These are phyloP conservation scores for Parachlorella kessleri DNA, from an alignment of 139 green algal species.

Conservation along the genomic window DNA sequence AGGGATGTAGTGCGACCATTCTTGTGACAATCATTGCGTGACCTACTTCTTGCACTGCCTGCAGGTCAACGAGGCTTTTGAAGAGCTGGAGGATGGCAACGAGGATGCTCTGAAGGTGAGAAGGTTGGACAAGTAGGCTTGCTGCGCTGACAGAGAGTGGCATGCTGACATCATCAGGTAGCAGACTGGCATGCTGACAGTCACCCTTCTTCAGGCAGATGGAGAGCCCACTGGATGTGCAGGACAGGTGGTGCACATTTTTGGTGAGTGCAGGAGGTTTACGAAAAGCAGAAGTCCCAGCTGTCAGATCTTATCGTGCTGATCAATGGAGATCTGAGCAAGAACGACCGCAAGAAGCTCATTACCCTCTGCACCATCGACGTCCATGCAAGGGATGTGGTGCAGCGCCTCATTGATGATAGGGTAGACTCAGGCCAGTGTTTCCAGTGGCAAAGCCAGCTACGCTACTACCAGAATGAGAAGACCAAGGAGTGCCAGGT, in stretches of 20 bases:
- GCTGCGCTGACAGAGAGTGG: too few relatives aligned
- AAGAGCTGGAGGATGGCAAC: slow-evolving; percentile 92
- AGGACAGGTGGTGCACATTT: too few relatives aligned
- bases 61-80: slow-evolving; percentile 89
- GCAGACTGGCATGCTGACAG: too few relatives aligned
- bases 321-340: slow-evolving; percentile 84
- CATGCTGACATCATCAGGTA: too few relatives aligned
- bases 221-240: too few relatives aligned
- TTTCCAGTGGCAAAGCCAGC: slow-evolving; percentile 94
- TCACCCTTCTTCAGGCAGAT: too few relatives aligned
- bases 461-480: slow-evolving; percentile 86
- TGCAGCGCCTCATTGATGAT: slow-evolving; percentile 86
- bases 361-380: slow-evolving; percentile 97
- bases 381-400: slow-evolving; percentile 91
- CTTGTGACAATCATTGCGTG: too few relatives aligned
- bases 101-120: slow-evolving; percentile 90
- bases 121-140: not conserved
- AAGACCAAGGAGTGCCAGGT: slow-evolving; percentile 77
- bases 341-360: slow-evolving; percentile 89
- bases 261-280: slow-evolving; percentile 30
- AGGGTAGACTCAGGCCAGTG: slow-evolving; percentile 72
- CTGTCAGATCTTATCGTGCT: slow-evolving; percentile 77
- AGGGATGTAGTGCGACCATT: too few relatives aligned
- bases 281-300: slow-evolving; percentile 18
- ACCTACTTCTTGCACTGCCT: too few relatives aligned